Conservation (phyloP, 176 grass and related monocot genomes). For the Ampelocalamus luodianensis region DNA sequence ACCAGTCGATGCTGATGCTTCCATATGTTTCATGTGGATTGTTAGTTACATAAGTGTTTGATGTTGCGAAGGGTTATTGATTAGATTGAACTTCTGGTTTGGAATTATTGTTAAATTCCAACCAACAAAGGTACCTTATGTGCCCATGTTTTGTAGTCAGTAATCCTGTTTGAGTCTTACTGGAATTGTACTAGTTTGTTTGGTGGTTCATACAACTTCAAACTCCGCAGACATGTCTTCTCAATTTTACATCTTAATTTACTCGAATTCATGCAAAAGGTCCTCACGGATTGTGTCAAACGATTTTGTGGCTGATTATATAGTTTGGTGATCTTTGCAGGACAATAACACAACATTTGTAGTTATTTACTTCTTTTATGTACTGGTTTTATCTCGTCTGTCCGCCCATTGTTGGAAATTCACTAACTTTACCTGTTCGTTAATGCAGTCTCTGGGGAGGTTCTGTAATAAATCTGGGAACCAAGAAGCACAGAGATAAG, state of each 20-base stretch:
- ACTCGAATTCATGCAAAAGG: constrained; percentile 10
- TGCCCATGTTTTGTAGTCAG: background rate
- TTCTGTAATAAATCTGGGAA: constrained; percentile 84
- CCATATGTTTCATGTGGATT: background rate
- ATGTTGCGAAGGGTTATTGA: background rate
- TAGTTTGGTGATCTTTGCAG: background rate
- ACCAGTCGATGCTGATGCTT: background rate
- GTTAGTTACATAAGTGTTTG: background rate
- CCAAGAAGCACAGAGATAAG: constrained; percentile 91
- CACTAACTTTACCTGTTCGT: constrained; percentile 43
- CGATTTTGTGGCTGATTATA: background rate
- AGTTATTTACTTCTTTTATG: no score
- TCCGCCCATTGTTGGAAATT: no score
- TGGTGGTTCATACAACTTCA: background rate
- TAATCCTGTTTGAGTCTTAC: background rate
- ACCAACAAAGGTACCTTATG: background rate
- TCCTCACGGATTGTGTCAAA: background rate
- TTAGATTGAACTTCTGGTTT: background rate
- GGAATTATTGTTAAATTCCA: background rate
- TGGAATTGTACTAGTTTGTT: background rate
- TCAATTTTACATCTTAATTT: background rate
- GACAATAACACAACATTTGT: background rate
- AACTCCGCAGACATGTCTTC: background rate
- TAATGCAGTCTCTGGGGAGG: constrained; percentile 93
- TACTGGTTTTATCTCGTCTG: no score